Base-by-base conservation (phyloP, 768 basidiomycete species). In the Mycena amicta region DNA sequence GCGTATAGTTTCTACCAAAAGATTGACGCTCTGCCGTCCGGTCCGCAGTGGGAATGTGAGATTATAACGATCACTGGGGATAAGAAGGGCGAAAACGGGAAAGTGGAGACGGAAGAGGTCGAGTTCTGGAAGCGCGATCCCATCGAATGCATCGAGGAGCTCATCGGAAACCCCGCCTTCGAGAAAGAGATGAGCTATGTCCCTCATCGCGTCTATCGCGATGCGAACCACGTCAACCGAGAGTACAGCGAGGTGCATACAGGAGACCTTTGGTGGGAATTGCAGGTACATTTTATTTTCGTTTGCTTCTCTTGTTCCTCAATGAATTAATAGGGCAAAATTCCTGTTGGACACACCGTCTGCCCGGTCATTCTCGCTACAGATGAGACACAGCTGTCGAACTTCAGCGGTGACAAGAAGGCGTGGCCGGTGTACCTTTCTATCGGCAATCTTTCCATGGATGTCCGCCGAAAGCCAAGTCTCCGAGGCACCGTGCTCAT, bases 241-340 rank as follows among this genome's bases (percentile, higher is more conserved):
- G 43, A 60, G 4, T 70, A 61, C 45, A 52, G 62, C 39, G 70
- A 75, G 58, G 71, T 73, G 70, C 68, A 65, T 60, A 70, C 69
- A 0, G 63, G 43, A 0, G 60, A 72, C n/a, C 72, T 71, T 70
- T 75, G 73, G 73, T 71, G 70, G 70, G 49, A 69, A 22, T 45
- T 65, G 27, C 69, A 75, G 70, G 70, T 75, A 29, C 43, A 23
- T 16, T 8, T 13, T 8, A 45, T 23, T 45, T 45, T 23, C 33
- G 18, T 45, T 8, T 45, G 12, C 43, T 23, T 16, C 43, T 23
- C 12, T 45, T 23, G 43, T n/a, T n/a, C n/a, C n/a, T n/a, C n/a
- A 45, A 13, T 23, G 5, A 15, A 16, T 45, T 45, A 6, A 23
- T 8, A 45, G 43, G 43, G 43, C 13, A 45, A 45, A 16, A 45